These are phyloP conservation scores for Cicer judaicum DNA, from an alignment of 306 rosid genomes.

Conservation along the genomic window DNA sequence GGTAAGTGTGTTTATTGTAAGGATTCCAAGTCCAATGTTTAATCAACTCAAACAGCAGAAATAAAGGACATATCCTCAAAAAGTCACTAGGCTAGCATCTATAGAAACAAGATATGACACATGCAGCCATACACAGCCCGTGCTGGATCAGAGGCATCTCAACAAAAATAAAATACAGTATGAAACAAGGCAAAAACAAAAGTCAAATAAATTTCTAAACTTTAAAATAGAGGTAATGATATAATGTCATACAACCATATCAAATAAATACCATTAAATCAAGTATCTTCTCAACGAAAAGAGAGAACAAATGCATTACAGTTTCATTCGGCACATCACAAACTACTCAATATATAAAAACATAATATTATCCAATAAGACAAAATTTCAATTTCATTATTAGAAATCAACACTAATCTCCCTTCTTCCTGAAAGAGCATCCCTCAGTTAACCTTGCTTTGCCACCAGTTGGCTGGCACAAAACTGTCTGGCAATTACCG, in stretches of 20 bases:
- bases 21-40: too few relatives aligned
- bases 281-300: slow-evolving; percentile 14
- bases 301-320: slow-evolving; percentile 31
- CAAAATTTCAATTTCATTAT: slow-evolving; percentile 33
- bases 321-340: slow-evolving; percentile 13
- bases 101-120: too few relatives aligned
- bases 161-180: not conserved
- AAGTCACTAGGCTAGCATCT: too few relatives aligned
- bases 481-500: slow-evolving; percentile 48
- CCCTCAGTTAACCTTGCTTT: slow-evolving; percentile 47
- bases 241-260: not conserved
- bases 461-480: slow-evolving; percentile 53
- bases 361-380: not conserved
- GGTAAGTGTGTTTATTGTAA: too few relatives aligned
- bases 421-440: slow-evolving; percentile 53
- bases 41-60: too few relatives aligned
- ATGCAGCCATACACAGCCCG: too few relatives aligned
- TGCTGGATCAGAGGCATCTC: not conserved
- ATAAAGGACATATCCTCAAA: too few relatives aligned
- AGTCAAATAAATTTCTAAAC: slow-evolving; percentile 15
- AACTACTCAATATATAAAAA: slow-evolving; percentile 31
- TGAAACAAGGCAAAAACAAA: not conserved
- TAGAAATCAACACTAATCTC: slow-evolving; percentile 42
- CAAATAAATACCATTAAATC: slow-evolving; percentile 30
- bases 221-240: not conserved